phyloP scores from a whole-genome alignment of 768 basidiomycete genomes.

The Pleurotus cornucopiae region DNA sequence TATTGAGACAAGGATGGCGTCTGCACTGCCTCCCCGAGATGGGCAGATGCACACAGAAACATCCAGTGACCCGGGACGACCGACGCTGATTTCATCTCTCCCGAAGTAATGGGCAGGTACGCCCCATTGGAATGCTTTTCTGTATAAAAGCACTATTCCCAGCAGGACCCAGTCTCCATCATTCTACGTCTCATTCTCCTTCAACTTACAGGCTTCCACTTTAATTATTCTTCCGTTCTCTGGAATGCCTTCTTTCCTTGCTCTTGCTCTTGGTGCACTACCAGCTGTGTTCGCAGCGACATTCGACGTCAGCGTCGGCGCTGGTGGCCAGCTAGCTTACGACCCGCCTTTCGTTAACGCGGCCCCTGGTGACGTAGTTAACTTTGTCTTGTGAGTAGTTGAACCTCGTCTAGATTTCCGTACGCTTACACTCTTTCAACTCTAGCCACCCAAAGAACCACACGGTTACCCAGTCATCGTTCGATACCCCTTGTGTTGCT shows the following conservation, averaged over 20 bases:
- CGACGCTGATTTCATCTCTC: neutral
- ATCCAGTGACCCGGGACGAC: neutral
- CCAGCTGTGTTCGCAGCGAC: constrained; percentile 24
- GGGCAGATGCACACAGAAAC: neutral
- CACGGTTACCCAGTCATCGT: constrained; percentile 41
- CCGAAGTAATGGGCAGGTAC: neutral
- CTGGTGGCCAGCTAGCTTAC: constrained; percentile 25
- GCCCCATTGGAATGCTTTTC: neutral
- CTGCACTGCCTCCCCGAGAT: neutral
- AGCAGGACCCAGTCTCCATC: neutral
- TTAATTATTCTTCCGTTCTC: neutral
- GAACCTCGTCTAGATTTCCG: constrained; percentile 13
- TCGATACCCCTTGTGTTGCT: constrained; percentile 33
- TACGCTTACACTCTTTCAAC: neutral
- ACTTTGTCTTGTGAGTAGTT: constrained; percentile 44
- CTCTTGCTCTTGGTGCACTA: constrained; percentile 19
- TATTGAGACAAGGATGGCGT: neutral
- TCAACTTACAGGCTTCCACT: neutral
- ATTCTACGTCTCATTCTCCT: neutral
- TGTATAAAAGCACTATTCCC: neutral
- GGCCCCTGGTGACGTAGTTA: constrained; percentile 37
- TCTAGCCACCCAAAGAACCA: constrained; percentile 45
- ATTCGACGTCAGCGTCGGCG: constrained; percentile 31
- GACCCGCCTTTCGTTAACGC: constrained; percentile 35
- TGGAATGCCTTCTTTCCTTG: constrained; percentile 10